phyloP scores from a whole-genome alignment of 208 protist genomes.

The Trypanosoma grayi region DNA sequence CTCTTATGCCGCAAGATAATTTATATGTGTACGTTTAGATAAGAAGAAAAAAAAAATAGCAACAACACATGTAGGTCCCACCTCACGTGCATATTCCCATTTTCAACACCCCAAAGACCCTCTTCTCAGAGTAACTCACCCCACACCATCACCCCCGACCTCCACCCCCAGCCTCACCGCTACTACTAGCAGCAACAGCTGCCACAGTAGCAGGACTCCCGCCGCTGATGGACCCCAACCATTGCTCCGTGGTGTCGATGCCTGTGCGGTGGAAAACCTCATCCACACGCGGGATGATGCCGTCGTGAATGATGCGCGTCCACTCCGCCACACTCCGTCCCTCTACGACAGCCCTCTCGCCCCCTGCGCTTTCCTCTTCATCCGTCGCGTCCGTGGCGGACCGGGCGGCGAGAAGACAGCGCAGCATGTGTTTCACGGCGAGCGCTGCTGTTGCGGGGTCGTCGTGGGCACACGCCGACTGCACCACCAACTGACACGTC shows the following conservation, averaged over 20 bases:
- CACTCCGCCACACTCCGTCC: conserved; percentile 21
- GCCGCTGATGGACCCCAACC: conserved; percentile 14
- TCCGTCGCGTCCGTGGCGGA: background rate
- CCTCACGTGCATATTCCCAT: no score
- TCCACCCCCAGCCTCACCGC: background rate
- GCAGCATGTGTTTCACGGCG: conserved; percentile 19
- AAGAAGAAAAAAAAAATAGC: conserved; percentile 18
- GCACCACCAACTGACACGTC: conserved; percentile 14
- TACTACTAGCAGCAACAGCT: background rate
- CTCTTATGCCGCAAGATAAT: no score
- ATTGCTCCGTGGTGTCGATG: conserved; percentile 21
- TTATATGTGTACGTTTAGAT: background rate
- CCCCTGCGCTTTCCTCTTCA: background rate
- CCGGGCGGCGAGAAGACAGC: conserved; percentile 9
- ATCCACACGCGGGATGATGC: conserved; percentile 26
- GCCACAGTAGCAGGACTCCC: background rate
- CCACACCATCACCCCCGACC: no score
- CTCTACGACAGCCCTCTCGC: background rate
- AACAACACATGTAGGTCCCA: no score
- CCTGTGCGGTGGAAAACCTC: conserved; percentile 23
- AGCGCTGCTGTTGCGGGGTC: conserved; percentile 22
- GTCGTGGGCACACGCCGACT: conserved; percentile 12
- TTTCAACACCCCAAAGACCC: no score
- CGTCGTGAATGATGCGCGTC: conserved; percentile 26
- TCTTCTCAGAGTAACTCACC: no score